phyloP scores from a whole-genome alignment of 2,329 filamentous ascomycete genomes.

The Clonostachys byssicola region DNA sequence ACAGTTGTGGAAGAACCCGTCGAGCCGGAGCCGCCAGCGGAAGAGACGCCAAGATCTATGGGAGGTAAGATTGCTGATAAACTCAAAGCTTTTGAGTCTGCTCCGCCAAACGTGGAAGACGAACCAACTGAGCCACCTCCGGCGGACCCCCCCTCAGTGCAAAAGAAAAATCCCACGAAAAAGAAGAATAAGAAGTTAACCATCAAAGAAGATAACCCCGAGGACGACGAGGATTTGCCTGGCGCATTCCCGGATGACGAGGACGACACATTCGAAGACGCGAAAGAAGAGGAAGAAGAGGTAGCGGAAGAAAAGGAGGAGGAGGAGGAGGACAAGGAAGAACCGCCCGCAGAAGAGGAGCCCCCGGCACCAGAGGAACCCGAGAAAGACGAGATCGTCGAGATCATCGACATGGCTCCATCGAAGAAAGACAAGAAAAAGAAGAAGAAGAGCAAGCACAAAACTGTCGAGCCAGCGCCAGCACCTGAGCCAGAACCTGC shows the following conservation, averaged over 20 bases:
- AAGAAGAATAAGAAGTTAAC: slow-evolving; percentile 27
- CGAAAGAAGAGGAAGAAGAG: slow-evolving; percentile 25
- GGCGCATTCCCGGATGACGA: slow-evolving; percentile 49
- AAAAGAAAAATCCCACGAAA: slow-evolving; percentile 36
- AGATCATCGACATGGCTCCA: slow-evolving; percentile 1
- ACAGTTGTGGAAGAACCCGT: slow-evolving; percentile 38
- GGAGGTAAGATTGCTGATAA: slow-evolving; percentile 51
- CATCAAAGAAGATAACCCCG: slow-evolving; percentile 22
- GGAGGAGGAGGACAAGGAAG: not conserved
- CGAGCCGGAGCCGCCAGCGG: slow-evolving; percentile 29
- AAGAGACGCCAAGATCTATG: slow-evolving; percentile 39
- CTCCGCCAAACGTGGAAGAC: slow-evolving; percentile 13
- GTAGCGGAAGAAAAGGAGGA: slow-evolving; percentile 20
- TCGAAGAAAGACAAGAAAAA: slow-evolving; percentile 5
- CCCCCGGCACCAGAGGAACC: slow-evolving; percentile 9
- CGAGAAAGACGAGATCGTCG: slow-evolving; percentile 1
- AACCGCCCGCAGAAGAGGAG: slow-evolving; percentile 3
- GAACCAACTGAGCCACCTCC: slow-evolving; percentile 10
- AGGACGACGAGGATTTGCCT: slow-evolving; percentile 32
- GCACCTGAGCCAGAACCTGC: slow-evolving; percentile 13
- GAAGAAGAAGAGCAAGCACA: slow-evolving; percentile 15
- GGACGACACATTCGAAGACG: slow-evolving; percentile 1
- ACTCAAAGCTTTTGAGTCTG: slow-evolving; percentile 50
- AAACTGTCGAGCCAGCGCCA: not conserved
- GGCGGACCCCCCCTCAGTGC: slow-evolving; percentile 8